phyloP scores from a whole-genome alignment of 345 rosid genomes.

The Pistacia integerrima region DNA sequence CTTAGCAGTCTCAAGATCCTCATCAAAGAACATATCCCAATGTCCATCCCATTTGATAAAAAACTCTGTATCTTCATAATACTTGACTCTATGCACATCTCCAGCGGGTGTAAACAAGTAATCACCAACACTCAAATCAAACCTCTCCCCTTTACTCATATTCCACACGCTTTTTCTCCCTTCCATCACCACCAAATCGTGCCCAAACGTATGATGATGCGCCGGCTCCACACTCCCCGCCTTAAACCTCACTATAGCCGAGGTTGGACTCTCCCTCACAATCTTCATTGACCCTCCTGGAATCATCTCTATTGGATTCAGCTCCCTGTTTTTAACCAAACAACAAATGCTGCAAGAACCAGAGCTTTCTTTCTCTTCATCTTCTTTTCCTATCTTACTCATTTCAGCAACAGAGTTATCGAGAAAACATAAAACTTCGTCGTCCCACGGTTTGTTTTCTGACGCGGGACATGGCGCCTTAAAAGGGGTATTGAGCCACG shows the following conservation, averaged over 20 bases:
- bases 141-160: conserved; percentile 62
- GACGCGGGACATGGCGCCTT: conserved; percentile 86
- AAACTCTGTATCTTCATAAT: conserved; percentile 84
- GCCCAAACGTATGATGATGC: conserved; percentile 91
- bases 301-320: conserved; percentile 60
- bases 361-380: neutral
- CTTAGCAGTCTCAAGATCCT: conserved; percentile 72
- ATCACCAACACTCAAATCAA: conserved; percentile 68
- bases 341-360: conserved; percentile 58
- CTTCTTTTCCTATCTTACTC: conserved; percentile 44
- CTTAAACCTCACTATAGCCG: conserved; percentile 72
- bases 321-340: conserved; percentile 61
- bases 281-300: conserved; percentile 96
- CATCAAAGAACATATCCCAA: conserved; percentile 85
- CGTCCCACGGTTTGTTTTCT: conserved; percentile 57
- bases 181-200: conserved; percentile 69
- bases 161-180: conserved; percentile 90
- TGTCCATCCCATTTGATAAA: conserved; percentile 94
- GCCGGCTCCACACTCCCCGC: conserved; percentile 94
- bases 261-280: conserved; percentile 79
- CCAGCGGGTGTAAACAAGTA: conserved; percentile 80
- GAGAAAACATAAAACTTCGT: conserved; percentile 50
- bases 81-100: conserved; percentile 85
- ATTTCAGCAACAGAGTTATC: conserved; percentile 57
- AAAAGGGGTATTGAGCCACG: conserved; percentile 73